Conservation (phyloP, 2,329 filamentous ascomycete genomes). For the Pseudogymnoascus sp. region DNA sequence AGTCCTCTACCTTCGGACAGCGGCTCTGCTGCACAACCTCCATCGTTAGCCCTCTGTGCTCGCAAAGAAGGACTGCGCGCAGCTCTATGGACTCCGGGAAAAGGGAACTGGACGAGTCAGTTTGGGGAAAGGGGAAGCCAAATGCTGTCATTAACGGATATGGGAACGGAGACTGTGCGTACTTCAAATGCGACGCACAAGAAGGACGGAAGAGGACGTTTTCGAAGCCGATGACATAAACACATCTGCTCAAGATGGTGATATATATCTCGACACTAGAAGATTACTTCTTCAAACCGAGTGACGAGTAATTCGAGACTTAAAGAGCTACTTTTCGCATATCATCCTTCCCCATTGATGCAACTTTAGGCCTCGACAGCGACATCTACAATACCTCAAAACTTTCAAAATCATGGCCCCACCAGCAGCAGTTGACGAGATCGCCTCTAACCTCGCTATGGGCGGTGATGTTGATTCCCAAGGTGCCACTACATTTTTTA, state of each 20-base stretch:
- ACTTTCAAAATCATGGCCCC: neutral
- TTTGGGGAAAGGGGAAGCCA: neutral
- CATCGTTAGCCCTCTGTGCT: neutral
- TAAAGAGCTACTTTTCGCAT: neutral
- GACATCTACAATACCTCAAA: neutral
- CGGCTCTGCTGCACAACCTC: neutral
- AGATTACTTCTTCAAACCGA: neutral
- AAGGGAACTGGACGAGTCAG: neutral
- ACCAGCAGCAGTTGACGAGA: neutral
- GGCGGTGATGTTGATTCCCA: neutral
- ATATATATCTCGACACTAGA: neutral
- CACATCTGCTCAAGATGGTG: neutral
- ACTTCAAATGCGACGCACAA: neutral
- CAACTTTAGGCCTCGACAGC: neutral
- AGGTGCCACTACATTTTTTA: neutral
- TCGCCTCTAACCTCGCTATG: neutral
- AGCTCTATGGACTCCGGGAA: neutral
- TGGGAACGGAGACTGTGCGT: neutral
- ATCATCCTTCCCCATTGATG: neutral
- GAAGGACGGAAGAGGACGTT: neutral
- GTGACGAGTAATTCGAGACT: neutral
- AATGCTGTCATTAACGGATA: neutral
- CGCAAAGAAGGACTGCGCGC: neutral
- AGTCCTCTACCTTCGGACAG: neutral
- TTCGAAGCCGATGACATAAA: neutral